Base-by-base conservation (phyloP, 2,329 filamentous ascomycete species). In the Aspergillus pseudonomiae region DNA sequence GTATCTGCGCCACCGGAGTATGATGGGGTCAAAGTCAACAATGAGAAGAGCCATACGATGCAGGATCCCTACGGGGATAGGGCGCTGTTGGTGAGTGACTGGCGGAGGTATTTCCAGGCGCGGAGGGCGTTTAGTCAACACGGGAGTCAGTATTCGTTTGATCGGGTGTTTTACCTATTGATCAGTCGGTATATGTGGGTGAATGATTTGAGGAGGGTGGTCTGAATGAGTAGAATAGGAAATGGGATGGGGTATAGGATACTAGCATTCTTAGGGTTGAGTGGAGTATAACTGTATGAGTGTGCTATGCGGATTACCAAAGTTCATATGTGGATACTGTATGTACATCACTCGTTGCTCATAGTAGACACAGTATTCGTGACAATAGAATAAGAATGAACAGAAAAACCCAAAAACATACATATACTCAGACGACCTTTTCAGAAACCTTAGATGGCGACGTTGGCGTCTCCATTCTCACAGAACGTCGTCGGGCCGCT, bases 141-240 rank as follows among this genome's bases (percentile, higher is more conserved):
- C 62, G 65, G 65, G 39, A 79, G 75, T 60, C 79, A 81, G 67
- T 80, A 80, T 60, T 77, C 77, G 1, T 80, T 78, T 77, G 78
- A 80, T 61, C 71, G 79, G 19, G 70, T 77, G 45, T 45, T 81
- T 62, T 81, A 80, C 66, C 71, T 80, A 73, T 62, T 80, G 1
- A 54, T 78, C 10, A 79, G 77, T 65, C 76, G 78, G 46, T 78
- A 80, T 62, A 76, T 80, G 43, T 81, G 79, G 79, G 78, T 78
- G 64, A 81, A 81, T 60, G 68, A 69, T 48, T 11, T 70, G 55
- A 59, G 61, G 55, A 58, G 57, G 55, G 21, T 69, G 34, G 30
- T 16, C 11, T 62, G 6, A 45, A 21, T 6, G 19, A 28, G 2
- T 14, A 9, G 5, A 28, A 28, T 16, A 30, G 11, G 3, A 21